Conservation (phyloP, 768 basidiomycete genomes). For the Amylocystis lapponica region DNA sequence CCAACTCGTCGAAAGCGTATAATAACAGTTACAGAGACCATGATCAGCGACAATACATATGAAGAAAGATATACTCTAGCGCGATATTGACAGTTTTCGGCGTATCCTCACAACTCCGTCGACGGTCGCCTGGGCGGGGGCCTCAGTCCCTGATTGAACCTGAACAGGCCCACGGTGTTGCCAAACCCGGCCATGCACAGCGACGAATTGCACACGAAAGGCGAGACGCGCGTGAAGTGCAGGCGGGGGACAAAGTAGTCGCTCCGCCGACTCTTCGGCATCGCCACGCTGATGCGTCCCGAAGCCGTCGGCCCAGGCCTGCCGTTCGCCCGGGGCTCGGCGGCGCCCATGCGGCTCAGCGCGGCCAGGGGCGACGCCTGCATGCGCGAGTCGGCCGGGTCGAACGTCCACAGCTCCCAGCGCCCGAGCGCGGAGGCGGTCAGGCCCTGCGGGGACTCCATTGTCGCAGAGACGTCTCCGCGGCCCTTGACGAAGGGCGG, state of each 20-base stretch:
- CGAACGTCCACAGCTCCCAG: slow-evolving; percentile 83
- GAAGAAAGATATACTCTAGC: too few species aligned
- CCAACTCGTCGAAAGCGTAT: too few species aligned
- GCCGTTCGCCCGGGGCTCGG: background rate
- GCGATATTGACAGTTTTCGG: too few species aligned
- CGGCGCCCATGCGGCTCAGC: slow-evolving; percentile 29
- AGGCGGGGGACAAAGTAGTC: slow-evolving; percentile 46
- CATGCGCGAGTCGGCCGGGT: slow-evolving; percentile 43
- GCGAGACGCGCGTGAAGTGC: slow-evolving; percentile 76
- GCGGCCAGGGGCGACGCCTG: slow-evolving; percentile 48
- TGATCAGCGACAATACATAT: too few species aligned
- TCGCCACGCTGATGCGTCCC: slow-evolving; percentile 1
- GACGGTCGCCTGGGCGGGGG: too few species aligned
- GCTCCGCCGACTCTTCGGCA: slow-evolving; percentile 6
- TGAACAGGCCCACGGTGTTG: slow-evolving; percentile 65
- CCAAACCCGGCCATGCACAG: slow-evolving; percentile 69
- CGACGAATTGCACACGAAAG: slow-evolving; percentile 44
- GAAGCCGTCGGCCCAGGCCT: background rate
- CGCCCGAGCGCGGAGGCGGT: slow-evolving; percentile 63
- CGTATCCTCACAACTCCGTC: too few species aligned
- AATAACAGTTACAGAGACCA: too few species aligned
- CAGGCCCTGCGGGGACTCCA: slow-evolving; percentile 36
- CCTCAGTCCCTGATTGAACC: too few species aligned
- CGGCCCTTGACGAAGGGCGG: slow-evolving; percentile 32
- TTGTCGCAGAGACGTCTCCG: slow-evolving; percentile 13